A percentile compares a stretch with the other conserved stretches of the same genome.
phyloP scores from a whole-genome alignment of 2,329 filamentous ascomycete genomes.

The Ustilaginoidea virens region DNA sequence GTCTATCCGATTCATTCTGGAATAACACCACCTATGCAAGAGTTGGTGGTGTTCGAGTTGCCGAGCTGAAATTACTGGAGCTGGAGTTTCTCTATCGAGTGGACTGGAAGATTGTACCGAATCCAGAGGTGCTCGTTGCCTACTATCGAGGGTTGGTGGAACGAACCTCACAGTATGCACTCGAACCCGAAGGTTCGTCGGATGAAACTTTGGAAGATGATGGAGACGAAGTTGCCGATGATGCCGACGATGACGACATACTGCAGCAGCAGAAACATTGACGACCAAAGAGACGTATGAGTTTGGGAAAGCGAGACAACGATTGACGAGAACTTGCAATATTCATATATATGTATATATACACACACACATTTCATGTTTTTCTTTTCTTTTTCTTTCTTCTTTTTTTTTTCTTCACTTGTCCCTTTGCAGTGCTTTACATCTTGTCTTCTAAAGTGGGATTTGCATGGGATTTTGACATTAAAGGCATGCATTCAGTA shows the following conservation, averaged over 20 bases:
- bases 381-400: no score
- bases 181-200: constrained; percentile 24
- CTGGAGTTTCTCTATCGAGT: constrained; percentile 85
- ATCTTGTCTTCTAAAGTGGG: no score
- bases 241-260: constrained; percentile 19
- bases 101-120: constrained; percentile 93
- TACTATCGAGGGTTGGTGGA: constrained; percentile 84
- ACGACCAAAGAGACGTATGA: background rate
- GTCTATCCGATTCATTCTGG: constrained; percentile 93
- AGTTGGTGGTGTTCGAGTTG: constrained; percentile 81
- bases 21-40: constrained; percentile 93
- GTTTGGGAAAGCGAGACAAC: background rate
- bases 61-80: constrained; percentile 80
- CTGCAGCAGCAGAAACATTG: constrained; percentile 8
- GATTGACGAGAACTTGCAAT: no score
- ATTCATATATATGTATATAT: no score
- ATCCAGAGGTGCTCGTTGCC: constrained; percentile 81
- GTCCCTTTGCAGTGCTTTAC: no score
- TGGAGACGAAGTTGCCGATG: constrained; percentile 13
- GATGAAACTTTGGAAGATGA: constrained; percentile 5
- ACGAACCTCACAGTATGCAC: constrained; percentile 37
- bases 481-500: no score
- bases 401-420: no score
- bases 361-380: no score
- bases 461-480: no score